Evolutionary conservation across 2,329 filamentous ascomycete genomes (phyloP).

Genomic region (Aspergillus novoparasiticus): DNA sequence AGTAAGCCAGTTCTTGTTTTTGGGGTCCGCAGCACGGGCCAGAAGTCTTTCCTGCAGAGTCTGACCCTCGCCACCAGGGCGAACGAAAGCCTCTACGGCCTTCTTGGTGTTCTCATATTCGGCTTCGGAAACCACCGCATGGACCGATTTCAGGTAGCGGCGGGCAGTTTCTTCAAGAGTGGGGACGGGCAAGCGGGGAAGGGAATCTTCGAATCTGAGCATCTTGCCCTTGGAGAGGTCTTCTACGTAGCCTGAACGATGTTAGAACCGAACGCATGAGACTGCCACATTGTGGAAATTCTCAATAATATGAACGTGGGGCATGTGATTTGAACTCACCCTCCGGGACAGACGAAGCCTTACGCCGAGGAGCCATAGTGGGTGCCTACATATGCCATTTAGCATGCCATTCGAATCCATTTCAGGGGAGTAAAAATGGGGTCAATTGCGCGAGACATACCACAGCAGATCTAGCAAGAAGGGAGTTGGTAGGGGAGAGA

Average conservation of each 20-base stretch:
- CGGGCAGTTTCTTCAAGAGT: conserved; percentile 65
- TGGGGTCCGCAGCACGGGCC: conserved; percentile 75
- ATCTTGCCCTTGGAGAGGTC: conserved; percentile 64
- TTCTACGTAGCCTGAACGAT: conserved; percentile 61
- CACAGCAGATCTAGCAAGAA: conserved; percentile 37
- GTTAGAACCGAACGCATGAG: not conserved
- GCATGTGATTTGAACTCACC: conserved; percentile 40
- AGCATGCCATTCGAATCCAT: not conserved
- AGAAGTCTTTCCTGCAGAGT: conserved; percentile 86
- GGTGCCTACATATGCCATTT: conserved; percentile 30
- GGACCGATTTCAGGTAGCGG: conserved; percentile 68
- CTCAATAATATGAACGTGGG: not conserved
- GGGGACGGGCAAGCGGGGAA: conserved; percentile 64
- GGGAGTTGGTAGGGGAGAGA: conserved; percentile 34
- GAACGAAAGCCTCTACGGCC: conserved; percentile 84
- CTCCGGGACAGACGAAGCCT: conserved; percentile 49
- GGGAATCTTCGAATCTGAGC: conserved; percentile 68
- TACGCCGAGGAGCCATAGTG: conserved; percentile 45
- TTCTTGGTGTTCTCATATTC: conserved; percentile 68
- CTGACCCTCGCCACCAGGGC: conserved; percentile 79
- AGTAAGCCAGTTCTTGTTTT: conserved; percentile 87
- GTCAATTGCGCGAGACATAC: conserved; percentile 25
- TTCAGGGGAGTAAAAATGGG: not conserved
- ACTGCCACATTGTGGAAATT: not conserved
- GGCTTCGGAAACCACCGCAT: conserved; percentile 60